A percentile compares a stretch with the other conserved stretches of the same genome.
phyloP scores from a whole-genome alignment of 1,284 basidiomycete species.

The Hymenochaete sp. region DNA sequence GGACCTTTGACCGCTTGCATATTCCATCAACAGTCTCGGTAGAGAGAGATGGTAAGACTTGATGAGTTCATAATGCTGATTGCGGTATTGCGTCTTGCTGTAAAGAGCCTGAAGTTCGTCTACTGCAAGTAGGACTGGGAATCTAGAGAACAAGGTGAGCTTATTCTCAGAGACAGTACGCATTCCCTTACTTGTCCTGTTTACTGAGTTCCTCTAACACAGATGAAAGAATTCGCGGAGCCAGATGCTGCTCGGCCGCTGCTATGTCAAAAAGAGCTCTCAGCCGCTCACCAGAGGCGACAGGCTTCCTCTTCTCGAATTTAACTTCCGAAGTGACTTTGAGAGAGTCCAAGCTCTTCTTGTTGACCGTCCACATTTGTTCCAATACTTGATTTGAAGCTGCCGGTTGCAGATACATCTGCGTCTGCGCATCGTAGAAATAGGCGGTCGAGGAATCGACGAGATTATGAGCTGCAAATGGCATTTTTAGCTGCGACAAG shows the following conservation, averaged over 20 bases:
- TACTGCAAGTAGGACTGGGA: conserved; percentile 76
- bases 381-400: conserved; percentile 54
- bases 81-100: conserved; percentile 62
- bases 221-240: conserved; percentile 57
- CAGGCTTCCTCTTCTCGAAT: conserved; percentile 37
- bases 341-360: conserved; percentile 32
- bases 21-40: conserved; percentile 73
- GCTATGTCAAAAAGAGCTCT: conserved; percentile 54
- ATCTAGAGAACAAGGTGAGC: conserved; percentile 26
- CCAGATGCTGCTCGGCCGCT: conserved; percentile 42
- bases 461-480: conserved; percentile 51
- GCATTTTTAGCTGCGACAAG: conserved; percentile 1
- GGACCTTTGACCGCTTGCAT: conserved; percentile 54
- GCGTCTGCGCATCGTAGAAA: conserved; percentile 66
- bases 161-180: conserved; percentile 1
- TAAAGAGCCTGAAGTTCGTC: conserved; percentile 87
- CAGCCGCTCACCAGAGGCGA: conserved; percentile 45
- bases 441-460: conserved; percentile 76
- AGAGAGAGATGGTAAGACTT: conserved; percentile 77
- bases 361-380: conserved; percentile 51
- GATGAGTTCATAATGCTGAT: conserved; percentile 67
- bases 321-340: conserved; percentile 33
- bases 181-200: conserved; percentile 53
- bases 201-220: conserved; percentile 57
- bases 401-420: conserved; percentile 72